Evolutionary conservation across 116 monocot genomes (phyloP).

Genomic region (Posidonia oceanica): DNA sequence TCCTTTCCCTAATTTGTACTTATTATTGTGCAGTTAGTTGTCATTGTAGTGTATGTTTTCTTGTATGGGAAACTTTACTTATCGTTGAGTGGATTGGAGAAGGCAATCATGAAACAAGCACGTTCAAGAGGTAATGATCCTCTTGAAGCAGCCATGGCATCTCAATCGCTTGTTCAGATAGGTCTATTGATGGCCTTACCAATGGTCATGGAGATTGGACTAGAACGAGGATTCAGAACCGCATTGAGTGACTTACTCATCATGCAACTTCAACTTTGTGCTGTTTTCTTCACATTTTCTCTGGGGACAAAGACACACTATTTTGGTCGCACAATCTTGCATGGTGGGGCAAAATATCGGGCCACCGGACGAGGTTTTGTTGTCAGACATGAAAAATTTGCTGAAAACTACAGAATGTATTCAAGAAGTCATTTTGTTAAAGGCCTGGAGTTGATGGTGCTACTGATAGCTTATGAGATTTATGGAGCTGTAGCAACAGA

Average conservation of each 20-base stretch:
- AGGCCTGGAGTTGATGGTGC: slow-evolving; percentile 61
- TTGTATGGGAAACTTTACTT: slow-evolving; percentile 79
- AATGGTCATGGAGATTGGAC: slow-evolving; percentile 85
- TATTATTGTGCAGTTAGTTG: slow-evolving; percentile 38
- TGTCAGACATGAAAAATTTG: slow-evolving; percentile 85
- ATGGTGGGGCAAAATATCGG: slow-evolving; percentile 84
- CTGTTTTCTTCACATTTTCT: slow-evolving; percentile 83
- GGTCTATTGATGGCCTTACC: slow-evolving; percentile 80
- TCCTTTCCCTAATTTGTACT: background rate
- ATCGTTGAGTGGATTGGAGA: slow-evolving; percentile 75
- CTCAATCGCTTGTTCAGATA: slow-evolving; percentile 78
- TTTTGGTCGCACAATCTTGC: slow-evolving; percentile 66
- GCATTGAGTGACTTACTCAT: slow-evolving; percentile 67
- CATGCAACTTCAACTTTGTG: slow-evolving; percentile 77
- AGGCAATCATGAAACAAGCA: slow-evolving; percentile 39
- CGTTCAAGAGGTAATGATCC: slow-evolving; percentile 35
- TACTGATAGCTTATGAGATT: slow-evolving; percentile 66
- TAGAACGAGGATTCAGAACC: slow-evolving; percentile 75
- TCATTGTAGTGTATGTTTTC: slow-evolving; percentile 63
- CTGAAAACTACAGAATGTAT: slow-evolving; percentile 88
- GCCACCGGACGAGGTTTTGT: slow-evolving; percentile 91
- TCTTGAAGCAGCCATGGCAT: slow-evolving; percentile 67
- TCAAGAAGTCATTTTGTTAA: slow-evolving; percentile 91
- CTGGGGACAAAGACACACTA: slow-evolving; percentile 72
- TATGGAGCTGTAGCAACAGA: slow-evolving; percentile 35